Evolutionary conservation across 176 grass and related monocot genomes (phyloP), one percentile per base, ranked within the genome.

Genomic region (Eleusine coracana): DNA sequence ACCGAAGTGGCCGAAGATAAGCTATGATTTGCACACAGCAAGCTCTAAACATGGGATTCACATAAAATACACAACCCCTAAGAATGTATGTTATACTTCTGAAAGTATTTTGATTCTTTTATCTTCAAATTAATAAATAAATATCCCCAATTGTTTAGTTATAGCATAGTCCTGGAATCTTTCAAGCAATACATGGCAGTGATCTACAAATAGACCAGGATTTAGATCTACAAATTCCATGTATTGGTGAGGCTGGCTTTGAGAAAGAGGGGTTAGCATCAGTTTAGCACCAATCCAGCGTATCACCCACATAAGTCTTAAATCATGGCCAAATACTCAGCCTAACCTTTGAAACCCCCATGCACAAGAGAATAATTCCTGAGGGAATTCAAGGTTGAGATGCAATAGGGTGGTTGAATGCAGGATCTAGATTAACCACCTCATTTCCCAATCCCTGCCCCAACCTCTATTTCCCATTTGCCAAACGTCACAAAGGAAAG

Each of bases 151-250:
- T 3, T 54, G 41, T 71, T 52, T 68, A 39, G 34, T n/a, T 50
- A 52, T 20, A 65, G 72, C 64, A 84, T 59, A 18, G 27, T 80
- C 62, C 65, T 52, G 36, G 7, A n/a, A 28, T 70, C 20, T 72
- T 71, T 75, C 6, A 76, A 65, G 15, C 5, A 34, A 44, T 40
- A 31, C 34, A 64, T 82, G 40, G 4, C 67, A 63, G 52, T 44
- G 44, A 5, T 51, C 3, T 12, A 7, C 41, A 87, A 71, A 82
- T 70, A 40, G 12, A 34, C 17, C 6, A 51, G 23, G 37, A 25
- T 9, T 34, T 65, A 72, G 10, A 68, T 46, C 38, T 36, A 39
- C 7, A 28, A 66, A 45, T 72, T 79, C 54, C 4, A 66, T 16
- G 2, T 52, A 83, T 38, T 17, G 20, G 28, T 50, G 28, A 66